Base-by-base conservation (phyloP, 108 stramenopile genomes). In the Mediolabrus comicus region DNA sequence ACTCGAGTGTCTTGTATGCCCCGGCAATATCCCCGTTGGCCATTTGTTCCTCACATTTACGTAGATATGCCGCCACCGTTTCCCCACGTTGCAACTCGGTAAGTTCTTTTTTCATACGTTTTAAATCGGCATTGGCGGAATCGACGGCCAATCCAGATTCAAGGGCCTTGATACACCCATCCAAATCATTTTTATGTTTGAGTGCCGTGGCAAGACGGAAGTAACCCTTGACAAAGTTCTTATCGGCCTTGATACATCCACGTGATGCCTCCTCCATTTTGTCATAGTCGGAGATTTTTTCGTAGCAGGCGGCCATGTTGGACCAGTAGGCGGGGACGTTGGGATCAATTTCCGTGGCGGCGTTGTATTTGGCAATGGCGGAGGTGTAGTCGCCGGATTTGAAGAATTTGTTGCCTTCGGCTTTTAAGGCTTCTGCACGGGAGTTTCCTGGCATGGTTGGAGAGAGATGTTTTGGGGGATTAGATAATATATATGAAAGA, bases 151-250 rank as follows among this genome's bases (percentile, higher is more conserved):
- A 65, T 19, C 95, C 95, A 30, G 59, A 79, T 67, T 96, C 95
- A 53, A 96, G 62, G 8, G 95, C 87, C 78, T 96, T 96, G 83
- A 92, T 86, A 71, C 95, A 96, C 5, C 82, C 87, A 11, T 81
- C 82, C 36, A 96, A 72, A 55, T 93, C 80, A 33, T 92, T 87
- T 63, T 88, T 65, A 27, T 70, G 65, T 77, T 94, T 94, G 66
- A 89, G 82, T 1, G 95, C 97, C n/a, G 91, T 84, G 46, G 95
- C 97, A 52, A 95, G 68, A 38, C 97, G 93, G 79, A 95, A 97
- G 83, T 97, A 97, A 0, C 98, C 98, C 79, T 99, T 99, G 63
- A 99, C 92, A 63, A 98, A 99, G 49, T 72, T 80, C 64, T 94
- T 95, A 67, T 99, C 94, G 13, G 95, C 95, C 75, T 90, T 89